A percentile compares a stretch with the other conserved stretches of the same genome.
These are phyloP conservation scores for Vitis amurensis DNA, from an alignment of 164 flowering plant genomes.

Conservation along the genomic window DNA sequence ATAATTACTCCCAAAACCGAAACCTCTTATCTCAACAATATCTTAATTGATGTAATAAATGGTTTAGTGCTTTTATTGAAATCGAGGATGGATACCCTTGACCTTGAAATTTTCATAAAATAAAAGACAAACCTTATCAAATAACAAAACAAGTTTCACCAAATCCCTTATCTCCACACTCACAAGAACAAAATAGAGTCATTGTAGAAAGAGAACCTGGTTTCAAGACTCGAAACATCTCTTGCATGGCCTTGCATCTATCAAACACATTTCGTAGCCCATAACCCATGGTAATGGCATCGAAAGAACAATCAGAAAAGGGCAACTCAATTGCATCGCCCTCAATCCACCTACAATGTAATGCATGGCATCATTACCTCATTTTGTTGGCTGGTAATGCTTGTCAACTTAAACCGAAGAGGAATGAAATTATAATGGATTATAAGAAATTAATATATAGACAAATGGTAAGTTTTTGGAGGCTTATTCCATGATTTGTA, in stretches of 20 bases:
- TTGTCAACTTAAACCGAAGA: neutral
- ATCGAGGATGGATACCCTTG: constrained; percentile 76
- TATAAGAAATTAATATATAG: neutral
- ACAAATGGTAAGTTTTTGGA: neutral
- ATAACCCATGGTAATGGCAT: constrained; percentile 87
- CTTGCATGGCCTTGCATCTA: constrained; percentile 59
- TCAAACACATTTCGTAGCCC: constrained; percentile 83
- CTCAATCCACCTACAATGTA: constrained; percentile 76
- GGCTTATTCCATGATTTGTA: neutral
- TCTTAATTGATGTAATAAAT: constrained; percentile 57
- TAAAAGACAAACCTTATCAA: neutral
- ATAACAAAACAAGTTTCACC: neutral
- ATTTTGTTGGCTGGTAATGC: neutral
- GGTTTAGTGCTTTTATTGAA: constrained; percentile 70
- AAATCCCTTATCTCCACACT: neutral
- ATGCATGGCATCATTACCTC: constrained; percentile 1
- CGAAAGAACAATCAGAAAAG: constrained; percentile 67
- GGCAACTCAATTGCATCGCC: constrained; percentile 87
- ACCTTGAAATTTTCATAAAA: constrained; percentile 42
- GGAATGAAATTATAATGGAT: neutral
- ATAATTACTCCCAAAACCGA: too few relatives aligned
- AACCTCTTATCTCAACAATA: constrained; percentile 10
- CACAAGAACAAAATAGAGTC: neutral
- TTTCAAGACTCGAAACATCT: constrained; percentile 70
- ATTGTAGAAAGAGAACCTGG: constrained; percentile 43